These are phyloP conservation scores for Stellera chamaejasme DNA, from an alignment of 345 rosid species.

Conservation along the genomic window DNA sequence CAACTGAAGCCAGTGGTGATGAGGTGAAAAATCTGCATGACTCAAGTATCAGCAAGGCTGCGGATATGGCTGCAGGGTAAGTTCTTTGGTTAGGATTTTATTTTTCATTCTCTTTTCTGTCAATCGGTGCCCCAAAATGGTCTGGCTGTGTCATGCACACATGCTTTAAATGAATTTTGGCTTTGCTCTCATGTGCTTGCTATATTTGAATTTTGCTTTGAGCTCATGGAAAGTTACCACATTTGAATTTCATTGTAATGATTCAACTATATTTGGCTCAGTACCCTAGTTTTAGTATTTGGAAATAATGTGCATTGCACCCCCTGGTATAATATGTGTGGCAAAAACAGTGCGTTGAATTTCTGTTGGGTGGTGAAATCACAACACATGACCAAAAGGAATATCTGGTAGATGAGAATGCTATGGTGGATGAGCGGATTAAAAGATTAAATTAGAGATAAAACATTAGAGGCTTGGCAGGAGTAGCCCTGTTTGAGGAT, in stretches of 20 bases:
- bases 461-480: too few relatives aligned
- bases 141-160: not conserved
- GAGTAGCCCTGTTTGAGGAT: too few relatives aligned
- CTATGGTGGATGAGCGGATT: too few relatives aligned
- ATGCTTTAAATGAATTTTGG: not conserved
- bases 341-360: too few relatives aligned
- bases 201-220: not conserved
- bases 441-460: too few relatives aligned
- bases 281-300: too few relatives aligned
- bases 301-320: too few relatives aligned
- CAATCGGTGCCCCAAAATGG: not conserved
- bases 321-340: too few relatives aligned
- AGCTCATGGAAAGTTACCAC: conserved; percentile 1
- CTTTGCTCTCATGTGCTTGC: not conserved
- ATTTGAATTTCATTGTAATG: conserved; percentile 6
- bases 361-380: too few relatives aligned
- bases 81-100: not conserved
- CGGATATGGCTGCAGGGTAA: conserved; percentile 99
- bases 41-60: conserved; percentile 85
- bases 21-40: conserved; percentile 77
- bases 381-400: too few relatives aligned
- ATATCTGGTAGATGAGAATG: too few relatives aligned
- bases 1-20: conserved; percentile 48
- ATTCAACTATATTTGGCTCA: not conserved
- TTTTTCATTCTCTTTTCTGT: conserved; percentile 10